Percentiles rank a stretch among this genome's conserved stretches.
Evolutionary conservation across 176 grass and related monocot species (phyloP).

Genomic region (Oryza australiensis): DNA sequence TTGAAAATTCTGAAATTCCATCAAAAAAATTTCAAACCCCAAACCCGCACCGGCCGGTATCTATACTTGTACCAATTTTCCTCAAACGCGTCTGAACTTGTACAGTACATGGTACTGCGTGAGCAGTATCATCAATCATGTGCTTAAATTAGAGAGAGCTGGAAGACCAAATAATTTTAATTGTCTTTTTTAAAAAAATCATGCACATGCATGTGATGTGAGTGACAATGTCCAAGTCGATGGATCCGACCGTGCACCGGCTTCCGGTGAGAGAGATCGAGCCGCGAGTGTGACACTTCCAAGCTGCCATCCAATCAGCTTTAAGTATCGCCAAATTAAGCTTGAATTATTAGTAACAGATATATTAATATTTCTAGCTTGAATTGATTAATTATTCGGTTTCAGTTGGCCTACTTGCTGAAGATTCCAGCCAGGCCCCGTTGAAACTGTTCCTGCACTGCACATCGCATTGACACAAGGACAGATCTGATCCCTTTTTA

Average conservation of each 20-base stretch:
- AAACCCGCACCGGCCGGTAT: not conserved
- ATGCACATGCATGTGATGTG: not conserved
- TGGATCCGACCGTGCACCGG: not conserved
- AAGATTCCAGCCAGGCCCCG: constrained; percentile 40
- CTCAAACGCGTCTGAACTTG: not conserved
- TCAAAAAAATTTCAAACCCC: not conserved
- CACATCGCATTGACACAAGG: not conserved
- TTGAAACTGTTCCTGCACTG: constrained; percentile 23
- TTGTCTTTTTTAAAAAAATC: not conserved
- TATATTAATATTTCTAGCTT: not conserved
- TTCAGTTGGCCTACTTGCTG: constrained; percentile 42
- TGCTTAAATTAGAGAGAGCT: not conserved
- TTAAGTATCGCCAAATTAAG: not conserved
- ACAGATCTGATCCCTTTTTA: not conserved
- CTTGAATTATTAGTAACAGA: not conserved
- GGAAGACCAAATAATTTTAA: not conserved
- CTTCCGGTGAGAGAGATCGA: not conserved
- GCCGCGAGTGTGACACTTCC: constrained; percentile 23
- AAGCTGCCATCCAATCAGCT: constrained; percentile 4
- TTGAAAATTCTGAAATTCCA: not conserved
- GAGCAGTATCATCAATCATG: not conserved
- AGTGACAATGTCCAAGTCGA: not conserved
- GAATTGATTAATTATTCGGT: not conserved
- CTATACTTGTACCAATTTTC: not conserved
- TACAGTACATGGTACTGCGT: not conserved